Evolutionary conservation across 1,284 basidiomycete genomes (phyloP).

Genomic region (Peniophora sp.): DNA sequence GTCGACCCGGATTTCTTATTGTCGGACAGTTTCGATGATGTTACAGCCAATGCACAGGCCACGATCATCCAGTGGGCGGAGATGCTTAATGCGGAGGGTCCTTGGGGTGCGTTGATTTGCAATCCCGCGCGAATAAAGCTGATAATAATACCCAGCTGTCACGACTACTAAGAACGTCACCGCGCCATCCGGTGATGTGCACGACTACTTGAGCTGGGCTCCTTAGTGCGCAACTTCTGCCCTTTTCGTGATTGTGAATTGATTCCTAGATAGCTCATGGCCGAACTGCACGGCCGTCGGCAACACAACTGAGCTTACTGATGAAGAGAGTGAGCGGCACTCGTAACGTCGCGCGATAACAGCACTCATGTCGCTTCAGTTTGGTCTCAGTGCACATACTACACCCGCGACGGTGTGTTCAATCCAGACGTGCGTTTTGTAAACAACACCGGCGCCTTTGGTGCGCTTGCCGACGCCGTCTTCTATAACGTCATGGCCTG

Average conservation of each 20-base stretch:
- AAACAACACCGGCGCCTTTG: slow-evolving; percentile 47
- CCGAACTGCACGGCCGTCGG: slow-evolving; percentile 38
- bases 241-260: neutral
- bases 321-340: slow-evolving; percentile 14
- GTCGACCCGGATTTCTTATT: slow-evolving; percentile 42
- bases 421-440: slow-evolving; percentile 26
- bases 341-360: no score
- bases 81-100: slow-evolving; percentile 30
- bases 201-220: slow-evolving; percentile 49
- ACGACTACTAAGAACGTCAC: slow-evolving; percentile 33
- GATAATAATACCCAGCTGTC: slow-evolving; percentile 3
- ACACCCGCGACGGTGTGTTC: slow-evolving; percentile 47
- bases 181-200: slow-evolving; percentile 33
- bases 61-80: slow-evolving; percentile 39
- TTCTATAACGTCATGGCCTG: slow-evolving; percentile 56
- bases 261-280: slow-evolving; percentile 54
- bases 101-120: slow-evolving; percentile 52
- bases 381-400: slow-evolving; percentile 54
- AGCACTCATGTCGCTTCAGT: slow-evolving; percentile 21
- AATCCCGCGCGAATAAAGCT: no score
- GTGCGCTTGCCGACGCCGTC: slow-evolving; percentile 47
- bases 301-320: slow-evolving; percentile 36
- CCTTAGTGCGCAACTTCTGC: slow-evolving; percentile 36
- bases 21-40: slow-evolving; percentile 26
- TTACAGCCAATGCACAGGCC: slow-evolving; percentile 33